A percentile compares a stretch with the other conserved stretches of the same genome.
Evolutionary conservation across 2,329 filamentous ascomycete species (phyloP).

Genomic region (Tolypocladium pustulatum): DNA sequence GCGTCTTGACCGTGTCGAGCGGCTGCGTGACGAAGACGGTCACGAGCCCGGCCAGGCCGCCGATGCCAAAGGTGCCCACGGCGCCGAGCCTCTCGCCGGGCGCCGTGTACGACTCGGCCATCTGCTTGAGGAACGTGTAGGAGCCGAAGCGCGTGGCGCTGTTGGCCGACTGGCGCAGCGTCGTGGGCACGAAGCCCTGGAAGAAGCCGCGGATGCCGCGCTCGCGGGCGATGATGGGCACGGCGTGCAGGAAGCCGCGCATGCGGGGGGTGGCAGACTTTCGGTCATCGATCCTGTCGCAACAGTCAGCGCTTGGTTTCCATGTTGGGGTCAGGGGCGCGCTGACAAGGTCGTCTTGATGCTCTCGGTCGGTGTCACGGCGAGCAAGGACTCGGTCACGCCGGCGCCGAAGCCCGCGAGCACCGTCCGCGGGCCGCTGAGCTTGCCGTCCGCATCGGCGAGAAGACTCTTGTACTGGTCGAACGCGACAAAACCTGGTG

Average conservation of each 20-base stretch:
- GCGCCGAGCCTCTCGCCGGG: constrained; percentile 91
- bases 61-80: constrained; percentile 80
- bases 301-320: neutral
- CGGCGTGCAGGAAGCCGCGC: constrained; percentile 85
- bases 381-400: constrained; percentile 83
- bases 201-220: constrained; percentile 88
- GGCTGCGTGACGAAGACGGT: constrained; percentile 72
- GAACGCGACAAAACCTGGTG: constrained; percentile 70
- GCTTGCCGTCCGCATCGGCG: constrained; percentile 73
- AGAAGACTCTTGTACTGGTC: constrained; percentile 85
- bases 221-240: constrained; percentile 76
- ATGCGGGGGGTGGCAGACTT: constrained; percentile 79
- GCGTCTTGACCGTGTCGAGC: constrained; percentile 90
- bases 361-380: constrained; percentile 93
- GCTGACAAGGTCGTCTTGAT: constrained; percentile 86
- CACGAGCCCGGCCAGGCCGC: constrained; percentile 78
- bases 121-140: constrained; percentile 83
- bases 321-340: neutral
- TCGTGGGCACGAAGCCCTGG: constrained; percentile 92
- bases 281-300: constrained; percentile 77
- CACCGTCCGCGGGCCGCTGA: constrained; percentile 83
- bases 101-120: constrained; percentile 83
- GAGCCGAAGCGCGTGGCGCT: constrained; percentile 83
- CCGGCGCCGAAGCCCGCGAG: constrained; percentile 91
- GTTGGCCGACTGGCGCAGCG: constrained; percentile 88